A percentile compares a stretch with the other conserved stretches of the same genome.
These are phyloP conservation scores for Phytophthora boehmeriae DNA, from an alignment of 352 stramenopile species.

Conservation along the genomic window DNA sequence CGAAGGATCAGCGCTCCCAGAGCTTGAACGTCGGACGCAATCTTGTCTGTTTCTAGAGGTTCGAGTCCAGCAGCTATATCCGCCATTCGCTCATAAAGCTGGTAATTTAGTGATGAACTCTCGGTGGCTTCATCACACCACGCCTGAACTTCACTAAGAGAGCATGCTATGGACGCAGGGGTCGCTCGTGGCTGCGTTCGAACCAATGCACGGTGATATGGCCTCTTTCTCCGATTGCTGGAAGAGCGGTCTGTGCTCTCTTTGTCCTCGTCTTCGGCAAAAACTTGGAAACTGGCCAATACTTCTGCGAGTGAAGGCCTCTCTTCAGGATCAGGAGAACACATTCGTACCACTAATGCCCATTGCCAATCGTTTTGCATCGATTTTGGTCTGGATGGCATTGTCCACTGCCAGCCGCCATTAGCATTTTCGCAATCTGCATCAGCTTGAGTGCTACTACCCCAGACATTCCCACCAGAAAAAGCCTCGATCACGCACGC, in stretches of 20 bases:
- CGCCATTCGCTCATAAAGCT: conserved; percentile 33
- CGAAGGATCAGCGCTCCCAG: conserved; percentile 25
- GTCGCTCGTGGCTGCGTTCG: conserved; percentile 22
- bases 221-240: conserved; percentile 18
- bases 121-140: conserved; percentile 37
- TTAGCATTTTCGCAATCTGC: neutral
- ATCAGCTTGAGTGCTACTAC: neutral
- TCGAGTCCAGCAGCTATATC: conserved; percentile 27
- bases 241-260: conserved; percentile 14
- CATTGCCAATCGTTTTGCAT: conserved; percentile 29
- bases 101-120: conserved; percentile 31
- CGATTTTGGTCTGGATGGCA: conserved; percentile 19
- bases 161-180: conserved; percentile 18
- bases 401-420: neutral
- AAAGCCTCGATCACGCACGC: conserved; percentile 43
- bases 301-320: conserved; percentile 28
- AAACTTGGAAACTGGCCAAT: conserved; percentile 32
- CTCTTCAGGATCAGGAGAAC: conserved; percentile 15
- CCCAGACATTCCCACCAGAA: conserved; percentile 26
- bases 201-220: neutral
- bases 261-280: conserved; percentile 28
- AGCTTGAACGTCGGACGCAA: conserved; percentile 2
- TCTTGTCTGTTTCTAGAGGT: conserved; percentile 9
- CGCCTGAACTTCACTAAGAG: conserved; percentile 30
- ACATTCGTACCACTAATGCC: conserved; percentile 38